phyloP scores from a whole-genome alignment of 495 filamentous ascomycete species.

The Xylaria bambusicola region DNA sequence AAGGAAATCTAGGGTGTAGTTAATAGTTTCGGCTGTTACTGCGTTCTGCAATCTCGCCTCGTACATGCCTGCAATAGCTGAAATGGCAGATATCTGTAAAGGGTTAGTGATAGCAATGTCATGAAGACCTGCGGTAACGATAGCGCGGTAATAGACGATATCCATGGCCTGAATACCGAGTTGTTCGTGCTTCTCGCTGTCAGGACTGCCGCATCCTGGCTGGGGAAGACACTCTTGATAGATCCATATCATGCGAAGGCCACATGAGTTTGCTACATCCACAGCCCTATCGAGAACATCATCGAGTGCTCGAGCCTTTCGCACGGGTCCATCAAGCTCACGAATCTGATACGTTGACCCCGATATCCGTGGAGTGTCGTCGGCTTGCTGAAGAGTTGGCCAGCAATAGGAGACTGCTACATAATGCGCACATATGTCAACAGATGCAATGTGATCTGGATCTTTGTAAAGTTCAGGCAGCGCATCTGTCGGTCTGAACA shows the following conservation, averaged over 20 bases:
- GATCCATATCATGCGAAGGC: constrained; percentile 12
- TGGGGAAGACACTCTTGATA: constrained; percentile 11
- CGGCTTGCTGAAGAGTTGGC: neutral
- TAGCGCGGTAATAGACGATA: constrained; percentile 9
- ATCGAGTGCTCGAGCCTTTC: neutral
- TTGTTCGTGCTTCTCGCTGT: constrained; percentile 3
- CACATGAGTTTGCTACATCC: constrained; percentile 4
- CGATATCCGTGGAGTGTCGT: neutral
- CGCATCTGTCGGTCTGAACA: neutral
- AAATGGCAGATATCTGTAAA: neutral
- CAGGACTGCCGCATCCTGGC: neutral
- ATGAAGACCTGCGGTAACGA: constrained; percentile 1
- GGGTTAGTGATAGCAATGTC: neutral
- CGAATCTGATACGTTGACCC: neutral
- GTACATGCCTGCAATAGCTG: neutral
- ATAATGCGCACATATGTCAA: constrained; percentile 5
- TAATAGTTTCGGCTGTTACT: neutral
- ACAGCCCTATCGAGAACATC: constrained; percentile 5
- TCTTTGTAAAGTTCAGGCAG: neutral
- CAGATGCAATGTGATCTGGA: neutral
- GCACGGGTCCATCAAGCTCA: neutral
- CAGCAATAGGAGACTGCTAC: constrained; percentile 9
- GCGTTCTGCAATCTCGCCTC: neutral
- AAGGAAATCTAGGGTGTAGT: neutral
- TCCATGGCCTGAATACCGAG: constrained; percentile 14